Conservation (phyloP, 2,329 filamentous ascomycete genomes). For the Aspergillus hiratsukae region DNA sequence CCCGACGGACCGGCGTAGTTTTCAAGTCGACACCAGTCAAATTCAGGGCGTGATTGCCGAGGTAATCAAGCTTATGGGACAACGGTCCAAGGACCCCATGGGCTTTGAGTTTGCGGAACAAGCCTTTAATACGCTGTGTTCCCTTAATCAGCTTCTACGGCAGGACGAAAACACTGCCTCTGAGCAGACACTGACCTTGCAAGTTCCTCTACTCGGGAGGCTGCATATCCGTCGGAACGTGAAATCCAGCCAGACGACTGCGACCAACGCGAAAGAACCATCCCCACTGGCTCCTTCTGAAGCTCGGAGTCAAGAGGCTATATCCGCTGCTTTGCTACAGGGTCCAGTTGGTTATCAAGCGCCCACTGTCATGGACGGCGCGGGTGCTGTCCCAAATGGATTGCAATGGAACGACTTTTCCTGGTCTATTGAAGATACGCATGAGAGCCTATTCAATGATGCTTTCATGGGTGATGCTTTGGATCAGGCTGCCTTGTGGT, state of each 20-base stretch:
- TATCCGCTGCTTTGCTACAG: not conserved
- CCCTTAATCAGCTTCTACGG: slow-evolving; percentile 9
- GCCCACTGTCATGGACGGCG: not conserved
- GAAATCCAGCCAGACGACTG: not conserved
- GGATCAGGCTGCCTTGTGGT: not conserved
- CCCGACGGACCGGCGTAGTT: slow-evolving; percentile 3
- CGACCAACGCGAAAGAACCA: not conserved
- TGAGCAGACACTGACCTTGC: slow-evolving; percentile 7
- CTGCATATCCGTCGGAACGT: slow-evolving; percentile 15
- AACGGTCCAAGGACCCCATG: slow-evolving; percentile 3
- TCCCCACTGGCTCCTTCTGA: not conserved
- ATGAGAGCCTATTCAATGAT: not conserved
- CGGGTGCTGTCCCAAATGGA: not conserved
- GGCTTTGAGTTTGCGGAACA: slow-evolving; percentile 8
- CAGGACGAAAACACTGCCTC: slow-evolving; percentile 2
- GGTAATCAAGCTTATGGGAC: slow-evolving; percentile 8
- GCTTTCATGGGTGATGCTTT: not conserved
- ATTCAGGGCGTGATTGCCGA: slow-evolving; percentile 2
- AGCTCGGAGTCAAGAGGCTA: not conserved
- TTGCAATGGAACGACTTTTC: slow-evolving; percentile 4
- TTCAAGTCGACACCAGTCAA: slow-evolving; percentile 7
- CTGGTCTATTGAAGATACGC: slow-evolving; percentile 7
- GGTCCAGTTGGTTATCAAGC: not conserved
- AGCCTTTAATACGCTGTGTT: slow-evolving; percentile 6
- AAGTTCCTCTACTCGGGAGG: slow-evolving; percentile 16